Base-by-base conservation (phyloP, 192 early-diverging fungal species). In the Geranomyces michiganensis region DNA sequence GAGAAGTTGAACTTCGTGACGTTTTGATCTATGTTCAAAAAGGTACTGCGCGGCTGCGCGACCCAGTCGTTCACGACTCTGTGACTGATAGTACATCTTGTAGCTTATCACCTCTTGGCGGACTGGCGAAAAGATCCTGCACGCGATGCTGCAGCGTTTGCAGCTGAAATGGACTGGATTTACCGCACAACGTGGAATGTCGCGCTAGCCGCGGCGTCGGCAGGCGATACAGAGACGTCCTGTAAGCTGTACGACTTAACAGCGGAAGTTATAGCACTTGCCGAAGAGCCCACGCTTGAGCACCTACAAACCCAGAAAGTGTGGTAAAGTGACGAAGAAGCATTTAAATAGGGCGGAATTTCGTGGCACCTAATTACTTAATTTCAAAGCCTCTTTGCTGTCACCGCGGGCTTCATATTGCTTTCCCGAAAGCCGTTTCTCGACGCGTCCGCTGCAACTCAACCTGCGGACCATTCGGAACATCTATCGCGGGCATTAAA, bases 141-240 rank as follows among this genome's bases (percentile, higher is more conserved):
- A 4, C 21, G 41, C 15, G 41, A 41, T 65, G 44, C n/a, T 4
- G 62, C 21, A n/a, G 44, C 45, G 21, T 47, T 41, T 36, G 41
- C 21, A 24, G 56, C 65, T 27, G 73, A 74, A 46, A 19, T 47
- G 44, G 66, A 67, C 29, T 74, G 73, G 73, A 44, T 74, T 2
- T 62, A 59, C 32, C 73, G 59, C 19, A 68, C 36, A 7, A 45
- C 58, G 4, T 74, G 73, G 73, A 74, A 74, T 43, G n/a, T 67
- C 9, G 73, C 65, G 14, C 46, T 74, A 12, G 17, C 56, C 5
- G 65, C 65, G 1, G 56, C 66, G 9, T 29, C 65, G 9, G 43
- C 26, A 51, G 44, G 55, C 14, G 36, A 68, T 13, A 68, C 47
- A 1, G 73, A 74, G 27, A 19, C 29, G 2, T 29, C 73, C 31